A percentile compares a stretch with the other conserved stretches of the same genome.
phyloP scores from a whole-genome alignment of 345 rosid species.

The Balakata baccata region DNA sequence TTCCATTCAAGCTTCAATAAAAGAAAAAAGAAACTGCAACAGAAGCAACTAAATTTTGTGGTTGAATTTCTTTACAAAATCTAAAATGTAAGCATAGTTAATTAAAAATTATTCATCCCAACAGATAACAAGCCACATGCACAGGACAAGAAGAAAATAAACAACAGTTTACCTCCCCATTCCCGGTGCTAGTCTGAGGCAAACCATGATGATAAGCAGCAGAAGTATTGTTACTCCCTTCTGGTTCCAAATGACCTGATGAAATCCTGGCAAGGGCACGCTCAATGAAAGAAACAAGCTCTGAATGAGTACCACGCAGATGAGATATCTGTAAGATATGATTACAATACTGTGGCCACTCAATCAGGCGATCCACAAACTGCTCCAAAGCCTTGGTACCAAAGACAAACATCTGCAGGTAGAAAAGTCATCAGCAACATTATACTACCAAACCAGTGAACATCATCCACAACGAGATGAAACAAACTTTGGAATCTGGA shows the following conservation, averaged over 20 bases:
- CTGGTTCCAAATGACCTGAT: constrained; percentile 67
- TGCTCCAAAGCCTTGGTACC: constrained; percentile 96
- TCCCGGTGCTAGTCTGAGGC: constrained; percentile 47
- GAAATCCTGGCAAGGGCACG: constrained; percentile 81
- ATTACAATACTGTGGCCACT: constrained; percentile 98
- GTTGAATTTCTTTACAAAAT: neutral
- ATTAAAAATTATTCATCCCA: too few species aligned
- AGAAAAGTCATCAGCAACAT: constrained; percentile 12
- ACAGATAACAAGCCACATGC: too few species aligned
- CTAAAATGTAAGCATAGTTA: neutral
- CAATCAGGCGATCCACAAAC: constrained; percentile 89
- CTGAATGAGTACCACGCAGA: constrained; percentile 73
- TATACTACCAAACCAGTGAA: constrained; percentile 11
- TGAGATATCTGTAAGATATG: constrained; percentile 97
- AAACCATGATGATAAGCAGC: constrained; percentile 46
- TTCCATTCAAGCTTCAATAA: neutral
- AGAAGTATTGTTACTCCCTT: constrained; percentile 44
- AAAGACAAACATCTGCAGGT: constrained; percentile 85
- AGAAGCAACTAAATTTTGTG: neutral
- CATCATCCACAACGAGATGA: constrained; percentile 20
- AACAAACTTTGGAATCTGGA: constrained; percentile 90
- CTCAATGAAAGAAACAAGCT: constrained; percentile 85
- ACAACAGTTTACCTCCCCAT: constrained; percentile 56
- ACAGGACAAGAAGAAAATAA: neutral
- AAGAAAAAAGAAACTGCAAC: neutral